Conservation (phyloP, 2,329 filamentous ascomycete species). For the Talaromyces sp. region DNA sequence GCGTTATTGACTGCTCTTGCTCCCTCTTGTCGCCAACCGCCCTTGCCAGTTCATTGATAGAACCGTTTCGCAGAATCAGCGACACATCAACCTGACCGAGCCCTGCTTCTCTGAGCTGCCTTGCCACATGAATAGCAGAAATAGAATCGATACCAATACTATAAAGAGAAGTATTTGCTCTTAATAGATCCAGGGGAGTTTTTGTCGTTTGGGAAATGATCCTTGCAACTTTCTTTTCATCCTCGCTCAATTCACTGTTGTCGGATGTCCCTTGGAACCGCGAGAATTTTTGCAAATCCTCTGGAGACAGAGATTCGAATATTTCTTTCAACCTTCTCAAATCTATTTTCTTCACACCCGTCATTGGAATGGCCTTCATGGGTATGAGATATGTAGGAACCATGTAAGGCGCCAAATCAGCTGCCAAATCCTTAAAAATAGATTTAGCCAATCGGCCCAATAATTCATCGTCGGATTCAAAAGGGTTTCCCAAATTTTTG, state of each 20-base stretch:
- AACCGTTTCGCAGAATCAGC: slow-evolving; percentile 61
- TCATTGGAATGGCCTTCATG: slow-evolving; percentile 63
- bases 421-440: slow-evolving; percentile 52
- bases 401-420: slow-evolving; percentile 68
- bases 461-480: slow-evolving; percentile 2
- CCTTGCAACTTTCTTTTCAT: slow-evolving; percentile 53
- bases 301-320: slow-evolving; percentile 43
- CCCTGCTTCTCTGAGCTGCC: slow-evolving; percentile 45
- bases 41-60: slow-evolving; percentile 54
- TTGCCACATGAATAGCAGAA: slow-evolving; percentile 66
- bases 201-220: slow-evolving; percentile 49
- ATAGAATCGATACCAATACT: slow-evolving; percentile 79
- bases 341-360: slow-evolving; percentile 69
- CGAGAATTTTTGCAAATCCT: slow-evolving; percentile 40
- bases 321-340: slow-evolving; percentile 45
- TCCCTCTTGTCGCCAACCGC: slow-evolving; percentile 11
- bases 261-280: slow-evolving; percentile 21
- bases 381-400: slow-evolving; percentile 69
- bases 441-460: slow-evolving; percentile 24
- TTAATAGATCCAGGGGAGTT: slow-evolving; percentile 44
- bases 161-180: slow-evolving; percentile 65
- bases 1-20: not conserved
- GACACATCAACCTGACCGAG: slow-evolving; percentile 57
- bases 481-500: slow-evolving; percentile 7
- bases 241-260: slow-evolving; percentile 43